These are phyloP conservation scores for Glycine soja DNA, from an alignment of 306 rosid species.

Conservation along the genomic window DNA sequence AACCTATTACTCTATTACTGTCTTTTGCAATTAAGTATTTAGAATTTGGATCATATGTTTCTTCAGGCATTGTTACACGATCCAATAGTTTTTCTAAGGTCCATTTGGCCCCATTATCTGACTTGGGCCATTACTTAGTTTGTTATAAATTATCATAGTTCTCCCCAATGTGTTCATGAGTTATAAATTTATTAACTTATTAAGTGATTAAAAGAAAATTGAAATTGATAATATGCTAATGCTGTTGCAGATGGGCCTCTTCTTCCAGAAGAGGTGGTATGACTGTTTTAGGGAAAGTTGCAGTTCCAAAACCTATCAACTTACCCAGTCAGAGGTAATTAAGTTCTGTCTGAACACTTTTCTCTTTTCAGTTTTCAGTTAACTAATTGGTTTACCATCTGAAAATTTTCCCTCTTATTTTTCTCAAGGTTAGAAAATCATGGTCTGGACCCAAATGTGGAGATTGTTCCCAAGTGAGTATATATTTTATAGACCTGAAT, in stretches of 20 bases:
- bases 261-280: slow-evolving; percentile 89
- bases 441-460: slow-evolving; percentile 90
- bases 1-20: neutral
- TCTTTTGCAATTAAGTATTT: neutral
- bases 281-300: slow-evolving; percentile 95
- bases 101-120: neutral
- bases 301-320: slow-evolving; percentile 93
- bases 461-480: slow-evolving; percentile 97
- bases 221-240: slow-evolving; percentile 30
- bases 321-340: slow-evolving; percentile 95
- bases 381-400: slow-evolving; percentile 45
- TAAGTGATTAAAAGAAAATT: slow-evolving; percentile 25
- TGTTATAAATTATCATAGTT: neutral
- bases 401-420: slow-evolving; percentile 44
- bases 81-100: neutral
- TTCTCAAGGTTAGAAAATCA: slow-evolving; percentile 93
- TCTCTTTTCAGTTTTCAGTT: slow-evolving; percentile 25
- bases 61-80: neutral
- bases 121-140: neutral
- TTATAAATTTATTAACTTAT: neutral
- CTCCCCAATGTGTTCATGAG: neutral
- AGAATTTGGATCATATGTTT: neutral
- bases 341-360: slow-evolving; percentile 32
- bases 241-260: slow-evolving; percentile 76
- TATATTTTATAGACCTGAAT: slow-evolving; percentile 23